Evolutionary conservation across 768 basidiomycete genomes (phyloP).

Genomic region (Panellus pusillus): DNA sequence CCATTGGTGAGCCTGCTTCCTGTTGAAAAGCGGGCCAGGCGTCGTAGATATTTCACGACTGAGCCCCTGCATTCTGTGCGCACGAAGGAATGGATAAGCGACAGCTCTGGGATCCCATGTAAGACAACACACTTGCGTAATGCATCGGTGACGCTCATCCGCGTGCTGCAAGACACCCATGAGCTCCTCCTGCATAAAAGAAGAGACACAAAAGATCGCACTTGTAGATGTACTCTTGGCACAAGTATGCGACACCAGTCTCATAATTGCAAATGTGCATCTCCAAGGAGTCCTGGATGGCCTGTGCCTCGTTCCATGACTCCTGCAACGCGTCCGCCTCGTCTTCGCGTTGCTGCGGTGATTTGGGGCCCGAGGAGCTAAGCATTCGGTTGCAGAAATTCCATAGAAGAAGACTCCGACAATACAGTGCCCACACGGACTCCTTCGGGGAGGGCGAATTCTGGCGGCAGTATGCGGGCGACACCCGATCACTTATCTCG

Average conservation of each 20-base stretch:
- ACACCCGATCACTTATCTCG: constrained; percentile 57
- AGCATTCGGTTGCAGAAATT: constrained; percentile 61
- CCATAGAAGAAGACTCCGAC: constrained; percentile 81
- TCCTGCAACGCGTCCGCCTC: constrained; percentile 59
- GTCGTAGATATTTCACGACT: constrained; percentile 37
- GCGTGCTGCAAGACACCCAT: constrained; percentile 44
- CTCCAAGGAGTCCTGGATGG: constrained; percentile 66
- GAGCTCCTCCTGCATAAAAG: constrained; percentile 7
- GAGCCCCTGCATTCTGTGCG: constrained; percentile 50
- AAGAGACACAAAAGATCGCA: constrained; percentile 36
- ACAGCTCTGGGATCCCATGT: constrained; percentile 12
- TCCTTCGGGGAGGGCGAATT: constrained; percentile 65
- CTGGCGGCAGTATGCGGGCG: constrained; percentile 38
- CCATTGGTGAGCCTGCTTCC: constrained; percentile 77
- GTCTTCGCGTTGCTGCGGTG: constrained; percentile 43
- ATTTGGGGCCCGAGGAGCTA: constrained; percentile 27
- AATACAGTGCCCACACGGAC: constrained; percentile 80
- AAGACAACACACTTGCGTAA: constrained; percentile 55
- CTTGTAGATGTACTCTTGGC: constrained; percentile 75
- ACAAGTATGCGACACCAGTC: constrained; percentile 62
- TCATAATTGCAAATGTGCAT: constrained; percentile 73
- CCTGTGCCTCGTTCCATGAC: constrained; percentile 64
- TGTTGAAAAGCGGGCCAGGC: constrained; percentile 58
- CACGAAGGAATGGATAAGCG: constrained; percentile 14
- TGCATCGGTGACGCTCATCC: constrained; percentile 63